Base-by-base conservation (phyloP, 306 rosid species). In the Hylodesmum podocarpum region DNA sequence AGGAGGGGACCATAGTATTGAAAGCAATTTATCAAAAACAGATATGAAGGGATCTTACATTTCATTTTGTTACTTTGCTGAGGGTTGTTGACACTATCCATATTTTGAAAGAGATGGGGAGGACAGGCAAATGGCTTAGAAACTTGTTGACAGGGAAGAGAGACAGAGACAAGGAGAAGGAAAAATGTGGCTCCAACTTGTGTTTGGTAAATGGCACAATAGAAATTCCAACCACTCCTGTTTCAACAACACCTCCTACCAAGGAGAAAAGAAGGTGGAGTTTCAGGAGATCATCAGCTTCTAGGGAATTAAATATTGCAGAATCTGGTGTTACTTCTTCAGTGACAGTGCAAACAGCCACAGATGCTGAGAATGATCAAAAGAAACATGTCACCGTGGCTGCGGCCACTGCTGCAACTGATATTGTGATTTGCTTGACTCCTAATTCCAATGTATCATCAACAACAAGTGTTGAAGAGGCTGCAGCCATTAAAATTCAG, bases 241-340 rank as follows among this genome's bases (percentile, higher is more conserved):
- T 39, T 46, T 82, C 98, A 1, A 73, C 87, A 22, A 64, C 82
- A 2, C 27, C 66, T 22, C 11, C 66, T 9, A 85, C 92, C 0
- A 94, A 86, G 68, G 98, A 94, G 86, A 94, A 90, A 77, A 85
- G 75, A 66, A 82, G 98, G 66, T 94, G 98, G 98, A 94, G 98
- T 84, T 94, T 94, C 55, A 82, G 97, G 58, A 85, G 97, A 88
- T 88, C 96, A 54, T 92, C 98, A 2, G 64, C 89, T 19, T 27
- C 96, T 0, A 90, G 76, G 81, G 97, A 86, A 39, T 25, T 40
- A 8, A 82, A 79, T 44, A 73, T 57, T 62, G 51, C 61, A 25
- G 92, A 88, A 63, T 8, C 83, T 5, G 72, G 40, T 62, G 80
- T 72, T 74, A 16, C 63, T 40, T 43, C 77, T 75, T 69, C 81